Evolutionary conservation across 495 filamentous ascomycete species (phyloP).

Genomic region (Penicillium paxilli): DNA sequence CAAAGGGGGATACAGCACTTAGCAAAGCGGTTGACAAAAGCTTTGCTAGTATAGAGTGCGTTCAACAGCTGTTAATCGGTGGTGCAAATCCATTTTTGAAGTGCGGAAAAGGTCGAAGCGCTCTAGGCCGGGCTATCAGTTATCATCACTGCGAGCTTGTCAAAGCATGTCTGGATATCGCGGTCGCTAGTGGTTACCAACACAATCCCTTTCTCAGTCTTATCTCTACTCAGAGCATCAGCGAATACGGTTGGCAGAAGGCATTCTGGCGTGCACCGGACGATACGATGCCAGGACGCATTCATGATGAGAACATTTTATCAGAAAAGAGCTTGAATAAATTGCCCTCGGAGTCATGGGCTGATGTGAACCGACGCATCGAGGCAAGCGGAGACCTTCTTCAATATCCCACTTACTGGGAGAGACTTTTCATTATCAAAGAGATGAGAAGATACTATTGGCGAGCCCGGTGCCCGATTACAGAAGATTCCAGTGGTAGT

Average conservation of each 20-base stretch:
- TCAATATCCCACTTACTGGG: background rate
- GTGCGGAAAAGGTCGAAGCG: background rate
- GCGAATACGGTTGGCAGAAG: background rate
- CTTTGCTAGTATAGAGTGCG: background rate
- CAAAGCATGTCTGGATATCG: background rate
- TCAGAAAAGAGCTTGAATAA: too few species aligned
- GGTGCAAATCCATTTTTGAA: background rate
- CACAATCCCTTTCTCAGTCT: background rate
- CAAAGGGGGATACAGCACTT: background rate
- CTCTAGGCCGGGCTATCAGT: background rate
- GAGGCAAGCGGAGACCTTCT: background rate
- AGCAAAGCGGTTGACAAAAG: background rate
- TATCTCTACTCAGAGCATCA: background rate
- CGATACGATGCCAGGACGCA: too few species aligned
- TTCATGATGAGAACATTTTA: too few species aligned
- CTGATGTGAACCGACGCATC: background rate
- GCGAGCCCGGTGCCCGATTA: background rate
- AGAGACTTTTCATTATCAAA: background rate
- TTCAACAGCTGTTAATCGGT: background rate
- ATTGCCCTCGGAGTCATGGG: background rate
- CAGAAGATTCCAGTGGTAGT: background rate
- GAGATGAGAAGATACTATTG: background rate
- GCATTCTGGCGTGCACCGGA: too few species aligned
- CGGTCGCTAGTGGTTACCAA: background rate
- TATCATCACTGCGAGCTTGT: background rate